A percentile compares a stretch with the other conserved stretches of the same genome.
These are phyloP conservation scores for Crepidotus variabilis DNA, from an alignment of 768 basidiomycete species.

Conservation along the genomic window DNA sequence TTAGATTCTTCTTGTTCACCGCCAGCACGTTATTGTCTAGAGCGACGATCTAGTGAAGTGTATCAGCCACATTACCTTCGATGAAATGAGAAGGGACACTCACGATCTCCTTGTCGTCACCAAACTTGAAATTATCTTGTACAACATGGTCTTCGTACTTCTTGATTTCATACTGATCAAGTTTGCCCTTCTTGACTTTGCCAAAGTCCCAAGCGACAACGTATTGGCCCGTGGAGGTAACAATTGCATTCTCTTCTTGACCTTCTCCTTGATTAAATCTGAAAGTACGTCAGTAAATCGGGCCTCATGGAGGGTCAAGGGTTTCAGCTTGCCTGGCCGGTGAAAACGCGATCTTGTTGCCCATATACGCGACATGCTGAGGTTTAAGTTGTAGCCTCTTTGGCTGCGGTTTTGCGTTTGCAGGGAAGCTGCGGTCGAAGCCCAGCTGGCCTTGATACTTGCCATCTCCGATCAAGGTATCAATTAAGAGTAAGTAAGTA, in stretches of 20 bases:
- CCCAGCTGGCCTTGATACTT: conserved; percentile 78
- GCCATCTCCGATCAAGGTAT: conserved; percentile 91
- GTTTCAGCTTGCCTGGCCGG: conserved; percentile 72
- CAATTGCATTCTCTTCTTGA: conserved; percentile 89
- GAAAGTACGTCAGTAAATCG: conserved; percentile 7
- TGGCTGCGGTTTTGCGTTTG: conserved; percentile 88
- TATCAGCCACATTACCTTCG: background rate
- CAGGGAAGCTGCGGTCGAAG: conserved; percentile 95
- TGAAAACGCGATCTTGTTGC: conserved; percentile 79
- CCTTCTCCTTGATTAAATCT: conserved; percentile 93
- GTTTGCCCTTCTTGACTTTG: conserved; percentile 88
- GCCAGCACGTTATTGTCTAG: conserved; percentile 91
- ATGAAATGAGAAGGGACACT: conserved; percentile 24
- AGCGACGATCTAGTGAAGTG: conserved; percentile 77
- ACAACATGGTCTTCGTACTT: conserved; percentile 93
- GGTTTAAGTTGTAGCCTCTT: conserved; percentile 80
- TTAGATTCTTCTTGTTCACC: conserved; percentile 90
- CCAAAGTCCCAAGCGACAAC: conserved; percentile 97
- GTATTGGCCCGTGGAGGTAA: conserved; percentile 89
- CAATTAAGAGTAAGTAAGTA: conserved; percentile 90
- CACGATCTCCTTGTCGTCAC: conserved; percentile 95
- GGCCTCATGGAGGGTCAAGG: background rate
- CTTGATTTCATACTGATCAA: conserved; percentile 95
- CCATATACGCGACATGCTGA: conserved; percentile 96
- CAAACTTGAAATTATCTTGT: conserved; percentile 97